Percentiles rank a stretch among this genome's conserved stretches.
Conservation (phyloP, 1,139 yeast species). For the Debaryomycetaceae sp. region DNA sequence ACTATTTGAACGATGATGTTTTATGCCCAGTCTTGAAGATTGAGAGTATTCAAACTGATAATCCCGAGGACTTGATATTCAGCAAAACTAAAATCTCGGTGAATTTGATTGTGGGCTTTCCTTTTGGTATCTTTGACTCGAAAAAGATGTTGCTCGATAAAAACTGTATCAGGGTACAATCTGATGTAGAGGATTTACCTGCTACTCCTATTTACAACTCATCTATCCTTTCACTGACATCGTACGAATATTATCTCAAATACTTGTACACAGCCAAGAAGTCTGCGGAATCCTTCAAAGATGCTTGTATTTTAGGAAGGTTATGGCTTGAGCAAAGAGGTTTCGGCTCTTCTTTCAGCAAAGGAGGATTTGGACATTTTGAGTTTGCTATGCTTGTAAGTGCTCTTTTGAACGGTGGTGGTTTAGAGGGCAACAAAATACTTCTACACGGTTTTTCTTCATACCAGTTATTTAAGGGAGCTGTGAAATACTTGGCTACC, state of each 20-base stretch:
- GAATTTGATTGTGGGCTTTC: slow-evolving; percentile 70
- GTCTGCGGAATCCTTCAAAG: slow-evolving; percentile 77
- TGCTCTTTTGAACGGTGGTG: slow-evolving; percentile 82
- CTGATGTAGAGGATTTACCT: slow-evolving; percentile 45
- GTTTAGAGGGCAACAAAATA: slow-evolving; percentile 67
- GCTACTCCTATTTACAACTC: slow-evolving; percentile 88
- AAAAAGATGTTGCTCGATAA: slow-evolving; percentile 77
- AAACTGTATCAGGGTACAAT: slow-evolving; percentile 72
- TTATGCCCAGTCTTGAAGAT: slow-evolving; percentile 62
- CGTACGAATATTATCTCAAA: slow-evolving; percentile 68
- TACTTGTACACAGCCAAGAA: slow-evolving; percentile 73
- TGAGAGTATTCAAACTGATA: slow-evolving; percentile 48
- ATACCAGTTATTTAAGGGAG: slow-evolving; percentile 88
- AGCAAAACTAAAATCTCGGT: slow-evolving; percentile 68
- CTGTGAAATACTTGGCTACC: slow-evolving; percentile 74
- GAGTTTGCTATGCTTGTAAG: slow-evolving; percentile 84
- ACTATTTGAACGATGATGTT: slow-evolving; percentile 62
- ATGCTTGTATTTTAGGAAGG: slow-evolving; percentile 83
- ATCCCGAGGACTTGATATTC: slow-evolving; percentile 50
- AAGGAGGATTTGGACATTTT: slow-evolving; percentile 89
- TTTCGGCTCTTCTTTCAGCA: slow-evolving; percentile 55
- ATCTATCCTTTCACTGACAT: slow-evolving; percentile 65
- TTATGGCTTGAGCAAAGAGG: slow-evolving; percentile 91
- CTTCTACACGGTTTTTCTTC: slow-evolving; percentile 85
- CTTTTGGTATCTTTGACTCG: slow-evolving; percentile 64